Evolutionary conservation across 2,329 filamentous ascomycete genomes (phyloP).

Genomic region (Periconia macrospinosa): DNA sequence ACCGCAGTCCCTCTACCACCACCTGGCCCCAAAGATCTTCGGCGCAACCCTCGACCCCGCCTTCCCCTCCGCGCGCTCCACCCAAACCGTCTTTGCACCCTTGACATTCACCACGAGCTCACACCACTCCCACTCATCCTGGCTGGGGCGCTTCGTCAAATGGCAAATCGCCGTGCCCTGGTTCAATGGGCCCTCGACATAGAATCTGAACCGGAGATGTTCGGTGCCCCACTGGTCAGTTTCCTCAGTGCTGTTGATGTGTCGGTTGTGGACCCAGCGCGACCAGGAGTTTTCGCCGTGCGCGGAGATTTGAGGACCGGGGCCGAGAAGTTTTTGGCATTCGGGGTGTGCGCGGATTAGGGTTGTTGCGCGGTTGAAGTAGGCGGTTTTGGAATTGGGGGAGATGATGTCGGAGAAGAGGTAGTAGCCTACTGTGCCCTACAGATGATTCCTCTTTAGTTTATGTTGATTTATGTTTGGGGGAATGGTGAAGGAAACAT

Average conservation of each 20-base stretch:
- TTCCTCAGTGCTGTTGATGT: constrained; percentile 63
- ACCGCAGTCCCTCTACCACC: constrained; percentile 25
- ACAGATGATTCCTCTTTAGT: background rate
- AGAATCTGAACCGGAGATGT: constrained; percentile 81
- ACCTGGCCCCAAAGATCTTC: constrained; percentile 41
- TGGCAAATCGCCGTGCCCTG: constrained; percentile 76
- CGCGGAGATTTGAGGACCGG: constrained; percentile 72
- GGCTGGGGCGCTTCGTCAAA: constrained; percentile 68
- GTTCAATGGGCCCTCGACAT: constrained; percentile 77
- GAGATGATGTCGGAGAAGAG: constrained; percentile 42
- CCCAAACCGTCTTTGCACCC: constrained; percentile 57
- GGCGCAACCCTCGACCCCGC: constrained; percentile 28
- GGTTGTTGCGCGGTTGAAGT: constrained; percentile 86
- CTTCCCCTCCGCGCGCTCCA: constrained; percentile 30
- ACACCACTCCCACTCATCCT: constrained; percentile 74
- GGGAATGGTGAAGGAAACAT: constrained; percentile 27
- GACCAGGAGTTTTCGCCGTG: constrained; percentile 80
- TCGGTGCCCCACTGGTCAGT: constrained; percentile 76
- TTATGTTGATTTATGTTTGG: constrained; percentile 3
- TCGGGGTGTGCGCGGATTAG: constrained; percentile 72
- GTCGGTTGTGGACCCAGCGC: constrained; percentile 72
- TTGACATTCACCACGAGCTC: constrained; percentile 79
- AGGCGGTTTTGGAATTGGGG: constrained; percentile 77
- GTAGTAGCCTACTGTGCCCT: constrained; percentile 69
- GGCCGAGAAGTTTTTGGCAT: constrained; percentile 75